Conservation (phyloP, 805 yeast species). For the Yarrowia osloensis region DNA sequence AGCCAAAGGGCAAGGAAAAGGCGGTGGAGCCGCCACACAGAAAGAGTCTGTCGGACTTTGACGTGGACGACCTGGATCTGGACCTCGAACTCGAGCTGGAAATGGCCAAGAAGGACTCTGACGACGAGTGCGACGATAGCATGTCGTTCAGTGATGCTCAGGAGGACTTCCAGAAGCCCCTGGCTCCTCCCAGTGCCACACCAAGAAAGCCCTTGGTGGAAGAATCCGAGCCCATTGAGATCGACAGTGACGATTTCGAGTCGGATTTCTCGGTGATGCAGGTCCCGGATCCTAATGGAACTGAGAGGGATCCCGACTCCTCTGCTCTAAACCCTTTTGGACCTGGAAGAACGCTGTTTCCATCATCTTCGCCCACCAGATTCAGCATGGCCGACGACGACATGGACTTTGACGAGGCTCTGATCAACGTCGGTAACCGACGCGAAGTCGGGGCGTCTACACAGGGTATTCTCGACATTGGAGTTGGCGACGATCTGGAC, state of each 20-base stretch:
- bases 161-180: background rate
- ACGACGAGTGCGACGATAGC: conserved; percentile 3
- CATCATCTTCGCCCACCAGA: background rate
- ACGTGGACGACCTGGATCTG: conserved; percentile 9
- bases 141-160: background rate
- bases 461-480: conserved; percentile 12
- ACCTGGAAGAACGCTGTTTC: background rate
- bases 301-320: background rate
- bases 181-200: background rate
- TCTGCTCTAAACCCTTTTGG: conserved; percentile 8
- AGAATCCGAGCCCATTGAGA: conserved; percentile 18
- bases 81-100: conserved; percentile 9
- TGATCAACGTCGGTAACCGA: background rate
- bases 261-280: conserved; percentile 1
- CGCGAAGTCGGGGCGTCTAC: conserved; percentile 6
- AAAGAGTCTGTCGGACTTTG: background rate
- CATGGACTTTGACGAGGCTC: background rate
- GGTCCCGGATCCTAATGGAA: background rate
- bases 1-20: background rate
- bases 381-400: background rate
- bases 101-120: background rate
- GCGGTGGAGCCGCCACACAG: background rate
- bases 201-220: background rate
- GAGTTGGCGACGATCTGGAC: background rate
- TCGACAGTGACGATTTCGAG: conserved; percentile 24